Evolutionary conservation across 768 basidiomycete genomes (phyloP).

Genomic region (Mycena galopus): DNA sequence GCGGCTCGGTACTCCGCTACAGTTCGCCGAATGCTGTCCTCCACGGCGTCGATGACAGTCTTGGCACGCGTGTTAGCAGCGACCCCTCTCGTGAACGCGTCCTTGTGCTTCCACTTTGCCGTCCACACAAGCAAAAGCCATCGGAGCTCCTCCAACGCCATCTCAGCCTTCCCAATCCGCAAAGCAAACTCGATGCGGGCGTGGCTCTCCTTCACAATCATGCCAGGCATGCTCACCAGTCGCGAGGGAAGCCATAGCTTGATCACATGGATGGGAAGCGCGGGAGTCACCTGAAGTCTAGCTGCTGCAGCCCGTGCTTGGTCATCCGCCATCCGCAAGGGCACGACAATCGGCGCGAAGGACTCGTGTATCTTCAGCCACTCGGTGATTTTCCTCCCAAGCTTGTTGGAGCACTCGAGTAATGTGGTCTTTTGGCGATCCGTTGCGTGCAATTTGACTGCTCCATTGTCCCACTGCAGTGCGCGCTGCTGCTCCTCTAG

Average conservation of each 20-base stretch:
- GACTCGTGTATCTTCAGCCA: background rate
- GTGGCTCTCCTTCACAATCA: slow-evolving; percentile 22
- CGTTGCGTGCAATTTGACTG: slow-evolving; percentile 18
- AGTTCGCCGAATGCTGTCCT: background rate
- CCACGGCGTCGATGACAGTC: background rate
- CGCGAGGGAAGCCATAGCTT: slow-evolving; percentile 42
- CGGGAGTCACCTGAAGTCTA: no score
- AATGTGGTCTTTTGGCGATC: slow-evolving; percentile 42
- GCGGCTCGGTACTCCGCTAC: background rate
- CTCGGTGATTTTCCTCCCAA: slow-evolving; percentile 27
- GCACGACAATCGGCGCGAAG: no score
- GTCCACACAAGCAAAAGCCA: background rate
- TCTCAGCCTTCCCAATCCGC: background rate
- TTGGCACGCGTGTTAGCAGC: background rate
- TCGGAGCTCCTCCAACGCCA: background rate
- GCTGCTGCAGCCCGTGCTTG: no score
- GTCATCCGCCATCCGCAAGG: no score
- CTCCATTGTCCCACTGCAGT: no score
- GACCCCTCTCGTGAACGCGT: no score
- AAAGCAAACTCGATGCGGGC: background rate
- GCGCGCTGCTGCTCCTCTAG: slow-evolving; percentile 13
- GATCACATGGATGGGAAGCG: background rate
- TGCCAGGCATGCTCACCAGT: slow-evolving; percentile 16
- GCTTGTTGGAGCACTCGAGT: slow-evolving; percentile 41
- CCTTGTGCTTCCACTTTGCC: background rate